Percentiles rank a stretch among this genome's conserved stretches.
phyloP scores from a whole-genome alignment of 768 basidiomycete genomes.

The Multifurca ochricompacta region DNA sequence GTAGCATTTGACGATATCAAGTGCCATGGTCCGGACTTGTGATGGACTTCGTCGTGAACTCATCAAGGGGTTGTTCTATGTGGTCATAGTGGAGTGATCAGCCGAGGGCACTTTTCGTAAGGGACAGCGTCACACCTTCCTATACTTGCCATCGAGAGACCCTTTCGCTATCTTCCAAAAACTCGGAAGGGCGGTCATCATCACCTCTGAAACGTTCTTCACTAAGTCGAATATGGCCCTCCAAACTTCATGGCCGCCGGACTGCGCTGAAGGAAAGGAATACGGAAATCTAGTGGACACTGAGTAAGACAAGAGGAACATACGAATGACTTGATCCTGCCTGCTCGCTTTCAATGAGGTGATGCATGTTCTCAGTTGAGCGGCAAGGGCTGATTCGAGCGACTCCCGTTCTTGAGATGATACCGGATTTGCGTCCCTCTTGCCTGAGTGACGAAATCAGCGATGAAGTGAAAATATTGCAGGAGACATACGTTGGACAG shows the following conservation, averaged over 20 bases:
- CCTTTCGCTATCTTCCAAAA: constrained; percentile 91
- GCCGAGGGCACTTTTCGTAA: neutral
- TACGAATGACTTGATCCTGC: constrained; percentile 55
- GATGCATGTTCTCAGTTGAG: constrained; percentile 55
- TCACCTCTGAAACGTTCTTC: constrained; percentile 79
- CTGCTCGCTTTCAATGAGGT: constrained; percentile 56
- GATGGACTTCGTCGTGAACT: constrained; percentile 69
- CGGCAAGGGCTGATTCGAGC: constrained; percentile 38
- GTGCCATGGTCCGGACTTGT: constrained; percentile 80
- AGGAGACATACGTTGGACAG: constrained; percentile 41
- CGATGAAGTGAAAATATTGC: neutral
- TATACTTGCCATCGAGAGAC: constrained; percentile 91
- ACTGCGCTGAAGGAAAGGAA: constrained; percentile 42
- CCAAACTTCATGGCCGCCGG: constrained; percentile 75
- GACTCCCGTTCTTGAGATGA: constrained; percentile 32
- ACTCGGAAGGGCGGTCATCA: constrained; percentile 77
- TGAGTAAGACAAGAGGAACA: constrained; percentile 12
- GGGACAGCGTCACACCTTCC: constrained; percentile 46
- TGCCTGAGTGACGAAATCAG: constrained; percentile 30
- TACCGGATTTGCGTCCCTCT: constrained; percentile 35
- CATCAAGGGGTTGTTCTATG: constrained; percentile 26
- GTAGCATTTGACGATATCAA: constrained; percentile 81
- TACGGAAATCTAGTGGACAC: neutral
- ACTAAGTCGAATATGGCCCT: constrained; percentile 68
- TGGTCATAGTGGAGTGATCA: neutral